Conservation (phyloP, 257 asterid species). For the Solanum pinnatisectum region DNA sequence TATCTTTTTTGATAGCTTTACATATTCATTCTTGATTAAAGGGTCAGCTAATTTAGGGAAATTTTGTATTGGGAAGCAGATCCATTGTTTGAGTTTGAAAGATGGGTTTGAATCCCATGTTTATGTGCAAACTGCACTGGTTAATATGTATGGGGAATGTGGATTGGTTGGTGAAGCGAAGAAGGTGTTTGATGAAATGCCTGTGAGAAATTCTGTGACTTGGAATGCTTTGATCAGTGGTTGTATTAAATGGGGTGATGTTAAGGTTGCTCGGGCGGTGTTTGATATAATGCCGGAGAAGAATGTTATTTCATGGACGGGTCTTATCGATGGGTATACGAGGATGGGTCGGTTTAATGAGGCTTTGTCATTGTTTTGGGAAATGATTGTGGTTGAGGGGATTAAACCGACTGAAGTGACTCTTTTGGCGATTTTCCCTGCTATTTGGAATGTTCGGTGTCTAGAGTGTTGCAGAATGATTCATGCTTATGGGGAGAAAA, state of each 20-base stretch:
- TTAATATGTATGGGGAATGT: constrained; percentile 50
- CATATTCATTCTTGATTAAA: constrained; percentile 55
- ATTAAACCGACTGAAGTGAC: constrained; percentile 55
- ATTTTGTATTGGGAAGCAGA: constrained; percentile 22
- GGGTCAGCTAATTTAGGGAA: constrained; percentile 29
- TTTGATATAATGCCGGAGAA: constrained; percentile 55
- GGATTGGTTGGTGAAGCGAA: constrained; percentile 32
- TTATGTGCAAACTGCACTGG: constrained; percentile 59
- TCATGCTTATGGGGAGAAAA: constrained; percentile 52
- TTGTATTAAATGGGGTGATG: constrained; percentile 46
- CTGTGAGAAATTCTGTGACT: constrained; percentile 44
- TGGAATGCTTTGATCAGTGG: constrained; percentile 73
- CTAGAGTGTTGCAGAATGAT: constrained; percentile 38
- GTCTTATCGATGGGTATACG: constrained; percentile 62
- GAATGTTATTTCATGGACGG: constrained; percentile 73
- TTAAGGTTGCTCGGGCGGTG: constrained; percentile 29
- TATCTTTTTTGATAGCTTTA: constrained; percentile 44
- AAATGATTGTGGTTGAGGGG: constrained; percentile 39
- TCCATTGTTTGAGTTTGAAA: constrained; percentile 35
- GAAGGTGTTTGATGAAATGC: constrained; percentile 58
- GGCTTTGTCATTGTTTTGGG: constrained; percentile 41
- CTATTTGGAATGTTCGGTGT: constrained; percentile 54
- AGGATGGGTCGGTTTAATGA: constrained; percentile 27
- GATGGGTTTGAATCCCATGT: constrained; percentile 39
- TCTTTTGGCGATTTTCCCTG: constrained; percentile 55